Evolutionary conservation across 1,139 yeast genomes (phyloP), one percentile per base, ranked within the genome.

Genomic region (Saccharomyces hybrid): DNA sequence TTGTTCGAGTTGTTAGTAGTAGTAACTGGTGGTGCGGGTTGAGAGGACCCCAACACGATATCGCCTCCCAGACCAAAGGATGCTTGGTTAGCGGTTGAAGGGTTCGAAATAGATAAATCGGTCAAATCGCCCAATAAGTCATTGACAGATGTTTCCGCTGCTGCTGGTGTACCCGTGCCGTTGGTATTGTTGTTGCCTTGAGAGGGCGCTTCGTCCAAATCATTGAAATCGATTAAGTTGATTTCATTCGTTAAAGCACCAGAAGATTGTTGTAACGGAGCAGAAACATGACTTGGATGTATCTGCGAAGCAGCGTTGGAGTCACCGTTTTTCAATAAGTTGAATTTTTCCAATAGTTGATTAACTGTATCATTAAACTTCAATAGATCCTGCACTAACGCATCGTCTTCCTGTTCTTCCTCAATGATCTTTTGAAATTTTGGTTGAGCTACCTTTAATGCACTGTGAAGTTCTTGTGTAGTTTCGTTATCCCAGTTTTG

Each of bases 401-500:
- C 83, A 57, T 81, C 88, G 62, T 85, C 83, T 34, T 77, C 80
- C 47, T 81, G 80, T 61, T 84, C 88, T 64, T 86, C 95, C 59
- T 79, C 81, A 57, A 88, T 82, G 64, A 93, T 85, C 62, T 83
- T 85, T 65, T 85, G 85, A 58, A 91, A 79, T 64, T 86, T 88
- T 47, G 96, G 96, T 65, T 84, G 89, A 25, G 96, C 83, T 51
- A 84, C 83, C 69, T 87, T 89, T 59, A 93, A 75, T 1, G 95
- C 76, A 46, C 84, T 77, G 61, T 84, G 87, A 57, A 93, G 77
- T 62, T 91, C 97, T 50, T 78, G 73, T 29, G 87, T 71, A 2
- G 96, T 91, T 59, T 85, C 91, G 68, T 81, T 82, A 25, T 78
- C 71, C 29, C 79, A 76, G 58, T 82, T 83, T 4, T 79, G 76